Conservation (phyloP, 768 basidiomycete species). For the Cystofilobasidium capitatum region DNA sequence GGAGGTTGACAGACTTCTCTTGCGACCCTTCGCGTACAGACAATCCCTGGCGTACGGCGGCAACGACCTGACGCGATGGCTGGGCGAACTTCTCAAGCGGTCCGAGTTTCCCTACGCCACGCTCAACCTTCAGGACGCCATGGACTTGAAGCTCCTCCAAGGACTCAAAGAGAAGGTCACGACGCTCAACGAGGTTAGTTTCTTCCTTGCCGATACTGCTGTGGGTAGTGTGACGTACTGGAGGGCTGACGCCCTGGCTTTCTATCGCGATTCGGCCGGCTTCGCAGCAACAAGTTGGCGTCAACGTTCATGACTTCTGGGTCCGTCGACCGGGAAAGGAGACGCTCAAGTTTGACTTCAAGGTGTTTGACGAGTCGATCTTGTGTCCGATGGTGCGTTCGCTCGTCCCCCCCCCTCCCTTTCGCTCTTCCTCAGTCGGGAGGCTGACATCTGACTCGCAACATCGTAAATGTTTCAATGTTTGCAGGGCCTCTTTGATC, state of each 20-base stretch:
- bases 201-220: background rate
- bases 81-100: constrained; percentile 64
- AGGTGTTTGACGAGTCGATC: constrained; percentile 91
- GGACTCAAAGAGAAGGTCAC: constrained; percentile 76
- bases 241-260: background rate
- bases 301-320: constrained; percentile 82
- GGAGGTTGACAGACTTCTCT: background rate
- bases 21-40: constrained; percentile 37
- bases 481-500: constrained; percentile 77
- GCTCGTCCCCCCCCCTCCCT: background rate
- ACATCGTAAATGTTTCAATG: background rate
- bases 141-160: constrained; percentile 87
- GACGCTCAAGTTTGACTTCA: constrained; percentile 77
- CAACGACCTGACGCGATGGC: constrained; percentile 86
- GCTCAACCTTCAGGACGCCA: constrained; percentile 60
- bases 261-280: background rate
- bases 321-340: constrained; percentile 64
- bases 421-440: background rate
- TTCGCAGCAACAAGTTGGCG: constrained; percentile 54
- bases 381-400: constrained; percentile 76
- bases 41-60: constrained; percentile 80
- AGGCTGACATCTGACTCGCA: background rate
- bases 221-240: background rate
- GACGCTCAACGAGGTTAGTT: constrained; percentile 72
- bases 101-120: constrained; percentile 84